These are phyloP conservation scores for Annulohypoxylon nitens DNA, from an alignment of 495 filamentous ascomycete species.

Conservation along the genomic window DNA sequence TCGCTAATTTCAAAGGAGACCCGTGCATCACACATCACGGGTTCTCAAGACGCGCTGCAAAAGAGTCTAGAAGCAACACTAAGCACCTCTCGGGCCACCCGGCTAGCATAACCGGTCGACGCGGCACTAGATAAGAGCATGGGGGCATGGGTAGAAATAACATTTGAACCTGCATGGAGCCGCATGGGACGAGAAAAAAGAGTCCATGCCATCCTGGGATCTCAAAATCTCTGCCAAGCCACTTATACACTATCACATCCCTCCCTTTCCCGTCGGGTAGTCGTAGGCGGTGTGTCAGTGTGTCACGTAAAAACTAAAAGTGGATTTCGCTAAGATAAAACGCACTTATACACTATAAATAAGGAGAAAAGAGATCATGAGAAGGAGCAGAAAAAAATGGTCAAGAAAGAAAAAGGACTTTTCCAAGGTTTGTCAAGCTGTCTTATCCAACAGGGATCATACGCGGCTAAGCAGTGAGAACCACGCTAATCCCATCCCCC, in stretches of 20 bases:
- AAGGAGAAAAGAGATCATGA: slow-evolving; percentile 12
- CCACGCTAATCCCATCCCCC: slow-evolving; percentile 24
- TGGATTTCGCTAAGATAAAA: not conserved
- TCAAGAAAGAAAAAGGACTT: slow-evolving; percentile 14
- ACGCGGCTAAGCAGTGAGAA: slow-evolving; percentile 15
- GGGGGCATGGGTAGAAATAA: slow-evolving; percentile 29
- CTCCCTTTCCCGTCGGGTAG: slow-evolving; percentile 14
- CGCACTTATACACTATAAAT: not conserved
- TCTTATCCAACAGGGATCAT: slow-evolving; percentile 27
- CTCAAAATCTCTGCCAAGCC: slow-evolving; percentile 37
- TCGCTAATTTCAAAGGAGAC: slow-evolving; percentile 37
- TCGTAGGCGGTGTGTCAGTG: slow-evolving; percentile 28
- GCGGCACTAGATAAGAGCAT: slow-evolving; percentile 37
- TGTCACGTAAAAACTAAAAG: slow-evolving; percentile 29
- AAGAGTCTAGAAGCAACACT: slow-evolving; percentile 47
- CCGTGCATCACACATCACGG: slow-evolving; percentile 29
- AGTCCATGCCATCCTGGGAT: slow-evolving; percentile 36
- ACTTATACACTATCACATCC: slow-evolving; percentile 15
- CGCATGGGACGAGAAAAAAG: slow-evolving; percentile 33
- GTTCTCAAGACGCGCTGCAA: slow-evolving; percentile 31
- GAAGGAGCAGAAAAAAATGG: not conserved
- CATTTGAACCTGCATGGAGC: slow-evolving; percentile 40
- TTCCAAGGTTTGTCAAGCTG: not conserved
- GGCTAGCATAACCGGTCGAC: slow-evolving; percentile 42
- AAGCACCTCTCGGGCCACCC: slow-evolving; percentile 41